Conservation (phyloP, 345 rosid species). For the Moricandia moricandioides region DNA sequence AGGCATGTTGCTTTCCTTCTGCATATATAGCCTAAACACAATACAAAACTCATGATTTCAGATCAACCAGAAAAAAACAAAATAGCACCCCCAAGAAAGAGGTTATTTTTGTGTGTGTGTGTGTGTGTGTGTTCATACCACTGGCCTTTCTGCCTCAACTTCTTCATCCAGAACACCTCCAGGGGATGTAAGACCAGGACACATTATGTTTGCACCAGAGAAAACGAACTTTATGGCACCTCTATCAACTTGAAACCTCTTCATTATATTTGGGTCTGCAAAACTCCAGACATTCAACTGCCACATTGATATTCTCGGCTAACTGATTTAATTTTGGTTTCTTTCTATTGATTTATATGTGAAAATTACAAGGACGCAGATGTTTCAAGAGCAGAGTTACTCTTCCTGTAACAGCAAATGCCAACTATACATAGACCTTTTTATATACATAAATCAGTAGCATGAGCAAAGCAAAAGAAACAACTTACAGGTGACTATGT, state of each 20-base stretch:
- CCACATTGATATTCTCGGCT: conserved; percentile 2
- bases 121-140: conserved; percentile 47
- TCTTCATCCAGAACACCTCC: conserved; percentile 91
- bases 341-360: background rate
- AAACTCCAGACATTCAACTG: conserved; percentile 17
- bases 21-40: conserved; percentile 86
- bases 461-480: background rate
- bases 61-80: conserved; percentile 5
- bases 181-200: conserved; percentile 99
- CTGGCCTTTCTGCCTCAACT: conserved; percentile 91
- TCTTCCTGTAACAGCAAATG: background rate
- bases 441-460: background rate
- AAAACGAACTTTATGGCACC: conserved; percentile 96
- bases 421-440: background rate
- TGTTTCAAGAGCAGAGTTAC: background rate
- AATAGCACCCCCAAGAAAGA: background rate
- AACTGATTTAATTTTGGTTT: background rate
- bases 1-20: conserved; percentile 97
- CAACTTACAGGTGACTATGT: background rate
- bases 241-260: conserved; percentile 91
- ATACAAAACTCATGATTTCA: conserved; percentile 2
- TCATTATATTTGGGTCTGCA: conserved; percentile 82
- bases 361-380: background rate
- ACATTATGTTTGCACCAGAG: conserved; percentile 99
- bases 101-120: background rate